Conservation (phyloP, 2,329 filamentous ascomycete genomes). For the Ceratocystis destructans region DNA sequence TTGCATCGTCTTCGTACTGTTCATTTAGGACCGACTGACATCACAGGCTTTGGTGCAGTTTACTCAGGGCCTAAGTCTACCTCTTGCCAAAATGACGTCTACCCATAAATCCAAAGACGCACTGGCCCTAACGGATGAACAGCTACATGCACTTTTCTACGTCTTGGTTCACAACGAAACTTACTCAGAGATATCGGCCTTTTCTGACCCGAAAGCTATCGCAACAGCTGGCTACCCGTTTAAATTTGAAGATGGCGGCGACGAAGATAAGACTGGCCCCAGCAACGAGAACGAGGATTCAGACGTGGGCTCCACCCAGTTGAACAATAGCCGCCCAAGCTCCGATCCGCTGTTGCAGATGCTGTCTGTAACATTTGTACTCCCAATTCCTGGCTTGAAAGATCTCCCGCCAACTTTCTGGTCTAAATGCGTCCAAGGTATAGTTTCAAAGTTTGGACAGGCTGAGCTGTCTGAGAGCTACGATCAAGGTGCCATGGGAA, state of each 20-base stretch:
- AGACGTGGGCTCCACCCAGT: slow-evolving; percentile 22
- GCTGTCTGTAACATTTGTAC: slow-evolving; percentile 41
- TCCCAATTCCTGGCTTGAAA: slow-evolving; percentile 52
- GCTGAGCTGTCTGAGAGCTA: slow-evolving; percentile 68
- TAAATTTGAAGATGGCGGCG: slow-evolving; percentile 22
- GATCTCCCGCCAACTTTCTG: slow-evolving; percentile 53
- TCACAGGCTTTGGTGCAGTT: background rate
- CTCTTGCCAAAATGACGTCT: background rate
- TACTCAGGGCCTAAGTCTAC: background rate
- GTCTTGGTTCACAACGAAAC: slow-evolving; percentile 47
- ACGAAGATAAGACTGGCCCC: slow-evolving; percentile 17
- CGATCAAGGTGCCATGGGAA: slow-evolving; percentile 62
- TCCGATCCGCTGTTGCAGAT: slow-evolving; percentile 49
- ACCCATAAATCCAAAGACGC: background rate
- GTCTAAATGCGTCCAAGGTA: slow-evolving; percentile 44
- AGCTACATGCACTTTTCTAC: slow-evolving; percentile 42
- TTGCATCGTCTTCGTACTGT: background rate
- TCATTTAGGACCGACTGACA: background rate
- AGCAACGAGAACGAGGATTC: background rate
- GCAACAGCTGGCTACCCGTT: slow-evolving; percentile 59
- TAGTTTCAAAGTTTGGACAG: slow-evolving; percentile 48
- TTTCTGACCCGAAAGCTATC: slow-evolving; percentile 52
- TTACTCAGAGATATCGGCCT: slow-evolving; percentile 56
- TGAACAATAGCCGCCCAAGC: slow-evolving; percentile 8
- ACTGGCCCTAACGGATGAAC: slow-evolving; percentile 26